Evolutionary conservation across 306 rosid species (phyloP).

Genomic region (Prunus mume): DNA sequence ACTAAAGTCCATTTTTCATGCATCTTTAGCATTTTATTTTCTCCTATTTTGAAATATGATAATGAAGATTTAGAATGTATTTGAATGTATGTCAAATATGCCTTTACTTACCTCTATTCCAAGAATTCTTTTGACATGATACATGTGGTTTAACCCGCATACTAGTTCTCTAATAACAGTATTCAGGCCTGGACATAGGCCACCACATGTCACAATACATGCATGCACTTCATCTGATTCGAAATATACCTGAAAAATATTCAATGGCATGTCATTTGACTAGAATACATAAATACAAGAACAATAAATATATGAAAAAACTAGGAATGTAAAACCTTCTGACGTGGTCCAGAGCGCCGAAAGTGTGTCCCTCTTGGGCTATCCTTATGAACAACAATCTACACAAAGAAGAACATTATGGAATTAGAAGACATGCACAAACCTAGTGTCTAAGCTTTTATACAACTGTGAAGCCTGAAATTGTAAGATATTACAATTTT

Average conservation of each 20-base stretch:
- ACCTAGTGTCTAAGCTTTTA: neutral
- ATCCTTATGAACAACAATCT: conserved; percentile 38
- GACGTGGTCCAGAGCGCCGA: conserved; percentile 46
- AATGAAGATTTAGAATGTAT: neutral
- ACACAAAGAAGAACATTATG: neutral
- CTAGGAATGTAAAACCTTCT: conserved; percentile 29
- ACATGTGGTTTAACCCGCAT: conserved; percentile 59
- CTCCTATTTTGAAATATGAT: neutral
- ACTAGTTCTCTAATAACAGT: conserved; percentile 58
- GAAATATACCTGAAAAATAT: conserved; percentile 43
- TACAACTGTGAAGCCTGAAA: neutral
- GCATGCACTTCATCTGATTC: conserved; percentile 50
- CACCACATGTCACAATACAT: conserved; percentile 62
- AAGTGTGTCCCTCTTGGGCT: conserved; percentile 45
- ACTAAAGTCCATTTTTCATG: neutral
- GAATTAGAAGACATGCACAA: neutral
- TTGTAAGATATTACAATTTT: neutral
- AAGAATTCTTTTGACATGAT: conserved; percentile 41
- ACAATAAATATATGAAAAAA: neutral
- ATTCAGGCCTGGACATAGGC: conserved; percentile 57
- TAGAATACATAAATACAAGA: neutral
- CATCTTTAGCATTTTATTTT: neutral
- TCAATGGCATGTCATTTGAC: neutral
- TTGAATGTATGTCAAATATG: neutral
- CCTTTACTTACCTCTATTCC: conserved; percentile 45